A percentile compares a stretch with the other conserved stretches of the same genome.
Conservation (phyloP, 202 grass and related monocot genomes). For the Panicum virgatum region DNA sequence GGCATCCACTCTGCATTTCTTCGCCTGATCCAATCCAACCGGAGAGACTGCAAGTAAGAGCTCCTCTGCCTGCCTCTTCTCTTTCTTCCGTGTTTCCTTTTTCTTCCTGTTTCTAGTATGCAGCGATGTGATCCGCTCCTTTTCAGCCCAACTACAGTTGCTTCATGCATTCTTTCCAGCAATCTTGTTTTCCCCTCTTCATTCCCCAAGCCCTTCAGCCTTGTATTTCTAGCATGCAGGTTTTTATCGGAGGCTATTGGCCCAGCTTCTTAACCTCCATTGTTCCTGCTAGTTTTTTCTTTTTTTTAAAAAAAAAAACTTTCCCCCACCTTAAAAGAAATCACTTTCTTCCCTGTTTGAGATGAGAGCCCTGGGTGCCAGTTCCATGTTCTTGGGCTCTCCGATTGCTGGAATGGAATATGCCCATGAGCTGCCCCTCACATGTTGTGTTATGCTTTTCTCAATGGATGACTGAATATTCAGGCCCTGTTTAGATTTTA, state of each 20-base stretch:
- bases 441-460: neutral
- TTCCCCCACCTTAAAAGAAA: neutral
- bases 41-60: neutral
- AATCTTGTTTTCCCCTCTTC: neutral
- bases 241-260: neutral
- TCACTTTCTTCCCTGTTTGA: neutral
- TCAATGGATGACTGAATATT: conserved; percentile 3
- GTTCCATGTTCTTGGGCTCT: neutral
- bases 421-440: neutral
- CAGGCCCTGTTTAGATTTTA: too few relatives aligned
- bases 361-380: neutral
- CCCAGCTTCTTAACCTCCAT: neutral
- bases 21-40: neutral
- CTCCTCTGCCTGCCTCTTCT: neutral
- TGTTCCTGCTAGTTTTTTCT: neutral
- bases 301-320: neutral
- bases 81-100: neutral
- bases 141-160: neutral
- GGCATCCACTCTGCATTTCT: neutral
- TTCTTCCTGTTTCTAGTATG: neutral
- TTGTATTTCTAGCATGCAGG: neutral
- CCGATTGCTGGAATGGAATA: conserved; percentile 27
- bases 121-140: neutral
- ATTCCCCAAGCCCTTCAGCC: too few relatives aligned
- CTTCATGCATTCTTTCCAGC: neutral